Percentiles rank a stretch among this genome's conserved stretches.
These are phyloP conservation scores for Podaxis mareebaensis DNA, from an alignment of 768 basidiomycete species.

Conservation along the genomic window DNA sequence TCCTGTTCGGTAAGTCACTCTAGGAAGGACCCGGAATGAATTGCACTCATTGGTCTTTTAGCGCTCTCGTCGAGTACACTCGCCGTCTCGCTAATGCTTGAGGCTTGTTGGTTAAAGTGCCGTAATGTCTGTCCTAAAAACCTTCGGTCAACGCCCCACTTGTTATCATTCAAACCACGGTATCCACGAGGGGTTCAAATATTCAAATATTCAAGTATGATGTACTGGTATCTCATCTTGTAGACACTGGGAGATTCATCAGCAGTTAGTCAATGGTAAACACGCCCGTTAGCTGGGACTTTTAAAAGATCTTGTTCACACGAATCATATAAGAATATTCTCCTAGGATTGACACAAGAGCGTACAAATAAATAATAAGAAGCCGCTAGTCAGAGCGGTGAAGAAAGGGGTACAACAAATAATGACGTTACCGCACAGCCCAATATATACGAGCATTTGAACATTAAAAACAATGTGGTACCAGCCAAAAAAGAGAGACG, in stretches of 20 bases:
- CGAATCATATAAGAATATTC: not conserved
- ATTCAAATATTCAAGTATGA: not conserved
- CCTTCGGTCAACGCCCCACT: not conserved
- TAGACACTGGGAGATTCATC: not conserved
- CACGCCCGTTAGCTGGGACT: not conserved
- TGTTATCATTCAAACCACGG: not conserved
- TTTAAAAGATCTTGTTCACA: not conserved
- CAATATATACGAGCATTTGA: not conserved
- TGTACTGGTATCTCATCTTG: too few relatives aligned
- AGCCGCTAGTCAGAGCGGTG: not conserved
- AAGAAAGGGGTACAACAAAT: not conserved
- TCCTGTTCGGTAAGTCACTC: constrained; percentile 62
- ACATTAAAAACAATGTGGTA: not conserved
- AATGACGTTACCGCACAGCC: not conserved
- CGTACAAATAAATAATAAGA: not conserved
- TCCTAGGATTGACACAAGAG: not conserved
- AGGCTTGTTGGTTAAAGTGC: constrained; percentile 4
- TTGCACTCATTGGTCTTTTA: constrained; percentile 17
- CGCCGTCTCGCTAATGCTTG: constrained; percentile 34
- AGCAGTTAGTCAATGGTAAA: not conserved
- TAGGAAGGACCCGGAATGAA: not conserved
- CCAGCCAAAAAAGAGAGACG: not conserved
- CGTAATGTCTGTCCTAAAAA: not conserved
- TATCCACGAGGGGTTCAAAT: not conserved
- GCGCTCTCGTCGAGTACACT: constrained; percentile 42